Base-by-base conservation (phyloP, 495 filamentous ascomycete genomes). In the Geopyxis carbonaria region DNA sequence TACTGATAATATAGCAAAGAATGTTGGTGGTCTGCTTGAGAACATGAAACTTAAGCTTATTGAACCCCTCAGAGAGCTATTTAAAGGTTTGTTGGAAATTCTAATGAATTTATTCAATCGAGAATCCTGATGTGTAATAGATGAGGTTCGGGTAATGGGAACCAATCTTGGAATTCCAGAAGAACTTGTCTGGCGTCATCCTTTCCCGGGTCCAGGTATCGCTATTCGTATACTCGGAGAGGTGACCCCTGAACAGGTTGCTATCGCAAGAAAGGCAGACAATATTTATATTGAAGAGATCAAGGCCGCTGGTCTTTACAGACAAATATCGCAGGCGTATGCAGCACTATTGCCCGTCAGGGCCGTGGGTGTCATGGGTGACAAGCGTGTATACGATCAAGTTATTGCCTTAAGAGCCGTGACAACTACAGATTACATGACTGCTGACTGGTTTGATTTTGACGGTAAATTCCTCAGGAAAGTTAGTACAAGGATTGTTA, bases 161-260 rank as follows among this genome's bases (percentile, higher is more conserved):
- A 71, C 71, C 4, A 64, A 83, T 44, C 67, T 94, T 11, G 75
- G 75, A 3, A 79, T 93, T 43, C 68, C 74, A 34, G 66, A 80
- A 43, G 72, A 80, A 5, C 73, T 93, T 7, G 76, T 92, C 35
- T 78, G 70, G 70, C 65, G 86, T 11, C 86, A 94, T 50, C 80
- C 82, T 23, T 83, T 91, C 65, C 80, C 78, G 2, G 60, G 78
- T 9, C 83, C 89, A 0, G 89, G 86, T 4, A 73, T 97, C 42
- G 89, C 76, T 16, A 84, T 95, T 51, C 73, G 89, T 35, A 76
- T 95, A 34, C 63, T 93, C 0, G 89, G 89, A 25, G 87, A 92
- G 42, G 80, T 94, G 3, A 93, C 78, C 8, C 64, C 65, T 3
- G 77, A 85, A 48, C 70, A 75, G 36, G 75, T 94, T 19, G 69